Percentiles rank a stretch among this genome's conserved stretches.
phyloP scores from a whole-genome alignment of 768 basidiomycete genomes.

The Suillus subalutaceus region DNA sequence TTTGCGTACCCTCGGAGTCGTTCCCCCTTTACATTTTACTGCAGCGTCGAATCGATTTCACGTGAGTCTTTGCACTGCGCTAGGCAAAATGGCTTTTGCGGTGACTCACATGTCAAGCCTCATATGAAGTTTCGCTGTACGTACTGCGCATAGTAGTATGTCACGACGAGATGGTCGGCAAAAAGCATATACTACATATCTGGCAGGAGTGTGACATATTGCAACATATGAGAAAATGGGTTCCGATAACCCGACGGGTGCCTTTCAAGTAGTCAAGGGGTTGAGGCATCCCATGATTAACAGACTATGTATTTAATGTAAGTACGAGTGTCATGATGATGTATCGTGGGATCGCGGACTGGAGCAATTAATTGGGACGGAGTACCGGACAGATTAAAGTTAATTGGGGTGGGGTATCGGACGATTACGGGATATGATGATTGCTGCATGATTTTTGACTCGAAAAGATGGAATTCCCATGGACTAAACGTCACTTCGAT shows the following conservation, averaged over 20 bases:
- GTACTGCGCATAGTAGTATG: background rate
- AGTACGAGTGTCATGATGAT: too few relatives aligned
- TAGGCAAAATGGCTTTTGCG: background rate
- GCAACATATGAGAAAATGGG: background rate
- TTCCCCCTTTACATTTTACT: background rate
- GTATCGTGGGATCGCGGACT: background rate
- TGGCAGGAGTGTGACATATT: background rate
- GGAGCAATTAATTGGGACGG: too few relatives aligned
- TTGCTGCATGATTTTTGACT: too few relatives aligned
- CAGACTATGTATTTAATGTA: too few relatives aligned
- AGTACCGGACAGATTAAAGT: background rate
- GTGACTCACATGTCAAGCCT: constrained; percentile 2
- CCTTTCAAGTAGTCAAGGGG: background rate
- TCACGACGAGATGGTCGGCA: background rate
- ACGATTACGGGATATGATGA: background rate
- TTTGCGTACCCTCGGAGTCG: too few relatives aligned
- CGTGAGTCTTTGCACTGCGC: background rate
- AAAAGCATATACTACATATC: background rate
- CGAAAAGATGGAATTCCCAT: constrained; percentile 8
- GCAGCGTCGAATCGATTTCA: background rate
- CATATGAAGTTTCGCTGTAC: background rate
- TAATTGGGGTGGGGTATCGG: constrained; percentile 4
- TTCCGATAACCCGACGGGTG: background rate
- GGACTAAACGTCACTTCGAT: background rate
- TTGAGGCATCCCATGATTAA: too few relatives aligned